Evolutionary conservation across 179 eudicot species (phyloP), one percentile per base, ranked within the genome.

Genomic region (Spinacia oleracea): DNA sequence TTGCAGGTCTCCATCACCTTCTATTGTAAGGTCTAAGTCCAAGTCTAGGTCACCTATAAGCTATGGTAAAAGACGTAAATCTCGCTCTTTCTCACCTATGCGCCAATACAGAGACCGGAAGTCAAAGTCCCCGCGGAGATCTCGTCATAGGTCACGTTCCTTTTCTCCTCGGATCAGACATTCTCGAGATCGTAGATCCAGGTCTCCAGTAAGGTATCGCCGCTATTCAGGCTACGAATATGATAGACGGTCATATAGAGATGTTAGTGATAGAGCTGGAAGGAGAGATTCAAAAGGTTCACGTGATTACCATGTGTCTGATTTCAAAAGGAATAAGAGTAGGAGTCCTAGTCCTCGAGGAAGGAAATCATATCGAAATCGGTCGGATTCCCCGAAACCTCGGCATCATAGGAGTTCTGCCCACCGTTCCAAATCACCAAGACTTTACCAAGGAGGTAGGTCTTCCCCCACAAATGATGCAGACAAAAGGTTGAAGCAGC

Each of bases 81-180:
- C 99, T n/a, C 98, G 88, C 27, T 96, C 99, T 63, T 84, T 79
- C 84, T 93, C 99, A 59, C 99, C 99, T 68, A 60, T 79, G 35
- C 94, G 89, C 38, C 88, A 69, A 48, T 79, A 81, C 64, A 85
- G 96, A 75, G 84, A 73, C 72, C 86, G 85, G 76, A 87, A 87
- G 80, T 89, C 91, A 70, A 92, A 89, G 82, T 93, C 97, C 55
- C 99, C 99, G 6, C 76, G 81, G 45, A 90, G 96, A 83, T 81
- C 84, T 72, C 97, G 95, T 81, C 87, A 86, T 80, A 91, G 87
- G 65, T 96, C 98, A 42, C 98, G 91, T 56, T 90, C 96, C 58
- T 83, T 72, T 79, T 93, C 99, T 80, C 89, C 89, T 67, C 92
- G 86, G 56, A 59, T 74, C 51, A 90, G 93, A 46, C 86, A 77